Evolutionary conservation across 768 basidiomycete genomes (phyloP).

Genomic region (Pleurotus ostreatus): DNA sequence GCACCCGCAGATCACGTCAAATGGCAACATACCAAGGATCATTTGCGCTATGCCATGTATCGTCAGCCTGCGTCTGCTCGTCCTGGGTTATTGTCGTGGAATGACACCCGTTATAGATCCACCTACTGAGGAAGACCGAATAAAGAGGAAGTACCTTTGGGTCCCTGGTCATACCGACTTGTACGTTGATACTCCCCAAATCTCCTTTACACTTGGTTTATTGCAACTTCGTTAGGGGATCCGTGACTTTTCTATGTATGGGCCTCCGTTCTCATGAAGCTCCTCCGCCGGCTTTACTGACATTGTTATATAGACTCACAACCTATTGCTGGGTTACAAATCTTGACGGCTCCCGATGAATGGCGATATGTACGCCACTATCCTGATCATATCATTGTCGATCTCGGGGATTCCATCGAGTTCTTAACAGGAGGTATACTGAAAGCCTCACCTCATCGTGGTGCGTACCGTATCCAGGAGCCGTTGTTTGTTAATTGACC

Average conservation of each 20-base stretch:
- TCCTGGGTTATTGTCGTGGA: not conserved
- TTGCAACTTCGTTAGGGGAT: not conserved
- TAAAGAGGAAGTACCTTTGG: slow-evolving; percentile 13
- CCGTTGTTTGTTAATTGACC: not conserved
- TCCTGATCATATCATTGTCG: slow-evolving; percentile 14
- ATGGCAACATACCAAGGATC: slow-evolving; percentile 14
- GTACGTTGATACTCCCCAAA: slow-evolving; percentile 1
- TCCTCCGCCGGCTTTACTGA: not conserved
- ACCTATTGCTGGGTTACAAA: slow-evolving; percentile 13
- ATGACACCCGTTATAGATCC: not conserved
- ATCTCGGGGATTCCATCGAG: slow-evolving; percentile 14
- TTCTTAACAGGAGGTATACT: slow-evolving; percentile 15
- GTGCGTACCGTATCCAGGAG: slow-evolving; percentile 5
- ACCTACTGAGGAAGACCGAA: slow-evolving; percentile 12
- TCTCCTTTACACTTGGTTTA: too few relatives aligned
- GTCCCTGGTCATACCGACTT: slow-evolving; percentile 14
- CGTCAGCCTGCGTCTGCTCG: slow-evolving; percentile 6
- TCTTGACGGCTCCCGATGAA: slow-evolving; percentile 9
- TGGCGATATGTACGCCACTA: slow-evolving; percentile 14
- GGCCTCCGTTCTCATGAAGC: not conserved
- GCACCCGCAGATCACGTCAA: slow-evolving; percentile 9
- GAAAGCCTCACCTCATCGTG: slow-evolving; percentile 15
- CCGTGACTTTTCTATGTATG: slow-evolving; percentile 2
- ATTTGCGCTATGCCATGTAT: slow-evolving; percentile 15
- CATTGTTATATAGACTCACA: slow-evolving; percentile 11